phyloP scores from a whole-genome alignment of 2,329 filamentous ascomycete genomes.

The Alternaria ethzedia region DNA sequence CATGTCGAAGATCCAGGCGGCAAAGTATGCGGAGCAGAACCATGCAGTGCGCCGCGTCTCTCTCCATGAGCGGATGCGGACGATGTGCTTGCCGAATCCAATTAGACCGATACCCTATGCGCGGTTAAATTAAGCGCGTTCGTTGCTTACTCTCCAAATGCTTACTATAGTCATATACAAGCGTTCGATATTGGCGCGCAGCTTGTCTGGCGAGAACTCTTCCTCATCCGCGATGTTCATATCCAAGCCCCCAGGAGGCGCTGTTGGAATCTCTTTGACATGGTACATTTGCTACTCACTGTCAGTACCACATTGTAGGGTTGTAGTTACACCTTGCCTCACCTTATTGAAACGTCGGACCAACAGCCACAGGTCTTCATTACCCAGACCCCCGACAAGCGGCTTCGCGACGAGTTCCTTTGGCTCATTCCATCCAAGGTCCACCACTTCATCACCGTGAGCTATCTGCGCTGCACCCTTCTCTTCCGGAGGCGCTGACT shows the following conservation, averaged over 20 bases:
- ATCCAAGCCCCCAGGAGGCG: conserved; percentile 73
- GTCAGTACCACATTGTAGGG: conserved; percentile 24
- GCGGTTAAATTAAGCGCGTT: conserved; percentile 9
- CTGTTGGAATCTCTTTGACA: conserved; percentile 70
- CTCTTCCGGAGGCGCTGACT: conserved; percentile 44
- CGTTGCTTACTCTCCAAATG: background rate
- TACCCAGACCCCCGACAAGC: conserved; percentile 70
- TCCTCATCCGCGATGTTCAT: conserved; percentile 83
- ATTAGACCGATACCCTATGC: conserved; percentile 66
- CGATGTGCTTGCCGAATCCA: conserved; percentile 74
- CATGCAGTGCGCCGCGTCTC: conserved; percentile 71
- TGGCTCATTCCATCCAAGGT: conserved; percentile 73
- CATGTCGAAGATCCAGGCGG: conserved; percentile 77
- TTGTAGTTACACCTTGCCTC: background rate
- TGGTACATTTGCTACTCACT: conserved; percentile 64
- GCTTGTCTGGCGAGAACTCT: conserved; percentile 83
- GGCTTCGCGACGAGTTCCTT: conserved; percentile 63
- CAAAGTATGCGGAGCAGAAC: conserved; percentile 67
- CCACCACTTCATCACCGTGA: conserved; percentile 62
- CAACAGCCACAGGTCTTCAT: conserved; percentile 76
- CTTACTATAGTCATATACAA: conserved; percentile 76
- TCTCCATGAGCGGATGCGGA: conserved; percentile 78
- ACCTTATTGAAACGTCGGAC: conserved; percentile 77
- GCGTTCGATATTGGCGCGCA: conserved; percentile 77
- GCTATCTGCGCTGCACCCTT: conserved; percentile 54